phyloP scores from a whole-genome alignment of 176 grass and related monocot species.

The Triticum turgidum region DNA sequence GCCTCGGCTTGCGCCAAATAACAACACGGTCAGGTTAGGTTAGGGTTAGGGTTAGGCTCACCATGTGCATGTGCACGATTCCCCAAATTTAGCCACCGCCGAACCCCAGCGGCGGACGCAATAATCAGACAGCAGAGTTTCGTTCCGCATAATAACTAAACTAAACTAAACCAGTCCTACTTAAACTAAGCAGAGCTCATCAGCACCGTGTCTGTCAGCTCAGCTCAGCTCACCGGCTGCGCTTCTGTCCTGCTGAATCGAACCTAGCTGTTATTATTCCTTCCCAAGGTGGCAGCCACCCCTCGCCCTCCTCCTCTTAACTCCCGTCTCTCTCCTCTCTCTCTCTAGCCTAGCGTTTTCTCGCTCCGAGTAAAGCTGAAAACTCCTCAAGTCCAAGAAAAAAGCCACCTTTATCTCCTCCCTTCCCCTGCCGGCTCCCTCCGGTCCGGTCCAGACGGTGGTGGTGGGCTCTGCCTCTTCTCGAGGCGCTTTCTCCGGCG shows the following conservation, averaged over 20 bases:
- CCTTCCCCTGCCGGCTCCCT: background rate
- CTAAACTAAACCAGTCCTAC: background rate
- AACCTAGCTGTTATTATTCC: conserved; percentile 41
- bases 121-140: background rate
- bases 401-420: background rate
- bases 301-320: background rate
- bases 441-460: background rate
- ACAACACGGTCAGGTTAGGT: background rate
- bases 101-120: background rate
- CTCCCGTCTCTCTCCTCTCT: background rate
- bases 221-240: background rate
- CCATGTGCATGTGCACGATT: background rate
- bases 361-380: background rate
- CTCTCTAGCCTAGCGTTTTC: background rate
- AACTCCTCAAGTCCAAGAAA: background rate
- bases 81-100: background rate
- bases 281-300: conserved; percentile 16
- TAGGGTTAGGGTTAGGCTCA: background rate
- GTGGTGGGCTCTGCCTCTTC: background rate
- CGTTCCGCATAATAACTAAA: background rate
- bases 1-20: background rate
- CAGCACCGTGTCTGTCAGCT: background rate
- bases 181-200: background rate
- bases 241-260: background rate
- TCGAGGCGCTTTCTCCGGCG: background rate